A percentile compares a stretch with the other conserved stretches of the same genome.
Evolutionary conservation across 345 rosid species (phyloP).

Genomic region (Cardamine occulta): DNA sequence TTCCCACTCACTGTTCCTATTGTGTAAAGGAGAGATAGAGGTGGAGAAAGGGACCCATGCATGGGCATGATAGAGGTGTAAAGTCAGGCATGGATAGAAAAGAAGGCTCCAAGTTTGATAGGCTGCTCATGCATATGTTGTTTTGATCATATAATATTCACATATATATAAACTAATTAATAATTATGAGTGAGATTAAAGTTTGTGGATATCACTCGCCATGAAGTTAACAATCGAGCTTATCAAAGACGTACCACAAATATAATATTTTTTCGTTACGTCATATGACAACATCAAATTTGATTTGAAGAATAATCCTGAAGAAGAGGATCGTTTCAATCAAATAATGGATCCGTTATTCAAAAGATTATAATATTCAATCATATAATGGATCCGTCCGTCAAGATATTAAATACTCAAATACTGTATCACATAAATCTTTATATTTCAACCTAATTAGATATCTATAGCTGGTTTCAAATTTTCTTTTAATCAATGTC

Average conservation of each 20-base stretch:
- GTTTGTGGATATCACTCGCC: constrained; percentile 42
- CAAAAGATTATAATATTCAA: not conserved
- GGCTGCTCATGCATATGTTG: constrained; percentile 44
- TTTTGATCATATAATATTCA: constrained; percentile 31
- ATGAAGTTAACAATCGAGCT: constrained; percentile 24
- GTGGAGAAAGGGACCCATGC: constrained; percentile 49
- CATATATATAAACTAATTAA: not conserved
- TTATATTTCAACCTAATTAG: not conserved
- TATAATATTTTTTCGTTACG: constrained; percentile 20
- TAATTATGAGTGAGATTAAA: constrained; percentile 44
- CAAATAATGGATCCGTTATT: not conserved
- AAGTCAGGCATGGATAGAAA: constrained; percentile 46
- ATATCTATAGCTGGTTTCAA: not conserved
- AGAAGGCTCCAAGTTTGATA: constrained; percentile 44
- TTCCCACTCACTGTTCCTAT: not conserved
- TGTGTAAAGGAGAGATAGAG: constrained; percentile 20
- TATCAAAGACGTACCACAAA: constrained; percentile 7
- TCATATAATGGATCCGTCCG: not conserved
- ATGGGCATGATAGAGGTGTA: constrained; percentile 48
- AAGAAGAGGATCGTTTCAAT: constrained; percentile 18
- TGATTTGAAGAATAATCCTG: constrained; percentile 4
- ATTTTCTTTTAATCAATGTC: not conserved
- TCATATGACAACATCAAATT: constrained; percentile 40
- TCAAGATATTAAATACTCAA: not conserved
- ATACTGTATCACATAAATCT: not conserved